These are phyloP conservation scores for Amanita phalloides DNA, from an alignment of 768 basidiomycete species.

Conservation along the genomic window DNA sequence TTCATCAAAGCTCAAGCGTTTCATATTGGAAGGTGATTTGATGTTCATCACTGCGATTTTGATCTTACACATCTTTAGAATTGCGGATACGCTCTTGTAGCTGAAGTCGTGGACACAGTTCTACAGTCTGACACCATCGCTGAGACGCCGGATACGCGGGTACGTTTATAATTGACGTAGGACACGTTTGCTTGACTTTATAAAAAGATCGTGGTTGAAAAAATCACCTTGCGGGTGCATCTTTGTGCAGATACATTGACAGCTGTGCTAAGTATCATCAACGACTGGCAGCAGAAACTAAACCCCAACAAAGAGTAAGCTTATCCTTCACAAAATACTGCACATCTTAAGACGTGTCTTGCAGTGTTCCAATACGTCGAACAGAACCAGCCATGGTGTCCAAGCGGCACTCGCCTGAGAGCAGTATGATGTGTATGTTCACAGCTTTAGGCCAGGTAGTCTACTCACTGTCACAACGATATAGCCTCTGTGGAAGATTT, in stretches of 20 bases:
- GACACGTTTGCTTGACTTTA: neutral
- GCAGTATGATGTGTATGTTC: conserved; percentile 27
- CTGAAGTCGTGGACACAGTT: neutral
- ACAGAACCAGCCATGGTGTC: conserved; percentile 23
- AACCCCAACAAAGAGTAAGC: conserved; percentile 21
- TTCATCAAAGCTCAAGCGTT: conserved; percentile 19
- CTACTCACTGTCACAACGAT: neutral
- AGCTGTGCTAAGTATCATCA: conserved; percentile 44
- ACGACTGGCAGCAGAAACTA: conserved; percentile 31
- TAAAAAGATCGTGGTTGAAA: conserved; percentile 44
- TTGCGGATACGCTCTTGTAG: conserved; percentile 51
- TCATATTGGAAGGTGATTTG: conserved; percentile 54
- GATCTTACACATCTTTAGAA: neutral
- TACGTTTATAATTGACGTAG: neutral
- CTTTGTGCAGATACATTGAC: conserved; percentile 71
- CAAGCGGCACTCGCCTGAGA: conserved; percentile 9
- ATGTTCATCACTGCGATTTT: neutral
- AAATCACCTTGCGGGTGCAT: conserved; percentile 44
- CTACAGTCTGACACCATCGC: neutral
- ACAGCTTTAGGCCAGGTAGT: neutral
- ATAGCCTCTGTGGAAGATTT: conserved; percentile 72
- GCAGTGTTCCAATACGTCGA: conserved; percentile 16
- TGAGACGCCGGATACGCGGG: neutral
- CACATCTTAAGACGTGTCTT: neutral
- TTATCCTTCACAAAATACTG: neutral